These are phyloP conservation scores for Coniochaeta ligniaria DNA, from an alignment of 2,329 filamentous ascomycete species.

Conservation along the genomic window DNA sequence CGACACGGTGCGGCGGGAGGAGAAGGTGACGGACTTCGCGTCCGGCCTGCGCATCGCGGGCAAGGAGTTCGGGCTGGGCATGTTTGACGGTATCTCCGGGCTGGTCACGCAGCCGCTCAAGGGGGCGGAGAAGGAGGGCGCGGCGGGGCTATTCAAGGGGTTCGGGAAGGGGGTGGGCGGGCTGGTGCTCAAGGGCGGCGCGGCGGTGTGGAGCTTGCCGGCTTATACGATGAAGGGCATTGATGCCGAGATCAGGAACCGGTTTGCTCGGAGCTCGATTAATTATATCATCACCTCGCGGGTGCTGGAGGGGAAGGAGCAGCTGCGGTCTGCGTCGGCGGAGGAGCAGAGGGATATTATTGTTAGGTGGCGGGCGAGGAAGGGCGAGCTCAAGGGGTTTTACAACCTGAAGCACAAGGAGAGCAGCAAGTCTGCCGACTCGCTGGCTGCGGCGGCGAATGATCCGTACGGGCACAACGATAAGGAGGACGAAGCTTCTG, in stretches of 20 bases:
- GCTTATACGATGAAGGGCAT: slow-evolving; percentile 80
- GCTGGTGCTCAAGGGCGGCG: slow-evolving; percentile 72
- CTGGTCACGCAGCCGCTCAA: slow-evolving; percentile 70
- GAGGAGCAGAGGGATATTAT: slow-evolving; percentile 61
- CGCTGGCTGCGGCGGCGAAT: slow-evolving; percentile 19
- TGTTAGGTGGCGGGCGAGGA: slow-evolving; percentile 53
- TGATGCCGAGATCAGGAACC: slow-evolving; percentile 67
- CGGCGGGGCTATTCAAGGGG: slow-evolving; percentile 64
- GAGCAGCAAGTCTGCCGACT: slow-evolving; percentile 20
- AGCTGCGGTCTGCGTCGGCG: slow-evolving; percentile 44
- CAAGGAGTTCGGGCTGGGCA: slow-evolving; percentile 68
- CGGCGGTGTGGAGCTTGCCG: slow-evolving; percentile 64
- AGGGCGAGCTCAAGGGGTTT: slow-evolving; percentile 53
- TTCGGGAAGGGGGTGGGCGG: slow-evolving; percentile 80
- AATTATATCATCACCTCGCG: slow-evolving; percentile 76
- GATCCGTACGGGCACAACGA: slow-evolving; percentile 11
- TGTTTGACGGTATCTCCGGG: slow-evolving; percentile 77
- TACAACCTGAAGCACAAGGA: slow-evolving; percentile 45
- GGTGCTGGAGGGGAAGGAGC: slow-evolving; percentile 66
- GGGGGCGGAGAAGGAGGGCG: slow-evolving; percentile 42
- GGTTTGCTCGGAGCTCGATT: slow-evolving; percentile 62
- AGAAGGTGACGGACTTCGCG: slow-evolving; percentile 70
- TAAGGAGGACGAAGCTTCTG: slow-evolving; percentile 4
- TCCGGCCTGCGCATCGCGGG: slow-evolving; percentile 72
- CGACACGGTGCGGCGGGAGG: slow-evolving; percentile 67